Evolutionary conservation across 1,284 basidiomycete genomes (phyloP).

Genomic region (Irpex sp.): DNA sequence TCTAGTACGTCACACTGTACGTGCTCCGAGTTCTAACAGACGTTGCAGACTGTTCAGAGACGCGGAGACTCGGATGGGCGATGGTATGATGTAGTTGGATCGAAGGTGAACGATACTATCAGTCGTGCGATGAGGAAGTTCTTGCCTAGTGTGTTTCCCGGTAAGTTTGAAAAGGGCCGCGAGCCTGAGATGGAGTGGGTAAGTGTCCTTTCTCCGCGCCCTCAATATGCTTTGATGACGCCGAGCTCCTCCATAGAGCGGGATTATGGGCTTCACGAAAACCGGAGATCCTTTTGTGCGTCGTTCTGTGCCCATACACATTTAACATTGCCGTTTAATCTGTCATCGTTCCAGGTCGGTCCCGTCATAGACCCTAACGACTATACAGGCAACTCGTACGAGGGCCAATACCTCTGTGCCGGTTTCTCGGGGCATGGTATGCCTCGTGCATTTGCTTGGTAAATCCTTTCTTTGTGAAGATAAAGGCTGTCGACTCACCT

Average conservation of each 20-base stretch:
- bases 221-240: conserved; percentile 8
- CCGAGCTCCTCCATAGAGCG: conserved; percentile 49
- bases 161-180: conserved; percentile 39
- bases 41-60: too few species aligned
- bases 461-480: too few species aligned
- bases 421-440: conserved; percentile 82
- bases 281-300: conserved; percentile 66
- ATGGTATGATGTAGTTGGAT: conserved; percentile 59
- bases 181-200: conserved; percentile 79
- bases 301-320: conserved; percentile 4
- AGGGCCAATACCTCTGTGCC: conserved; percentile 70
- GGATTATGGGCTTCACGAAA: conserved; percentile 77
- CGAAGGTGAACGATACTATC: conserved; percentile 39
- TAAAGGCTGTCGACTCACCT: too few species aligned
- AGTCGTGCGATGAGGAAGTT: conserved; percentile 51
- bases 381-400: conserved; percentile 22
- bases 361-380: conserved; percentile 40
- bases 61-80: too few species aligned
- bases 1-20: too few species aligned
- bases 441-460: conserved; percentile 75
- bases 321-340: too few species aligned
- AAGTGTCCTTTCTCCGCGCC: conserved; percentile 4
- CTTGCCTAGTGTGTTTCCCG: conserved; percentile 57
- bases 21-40: too few species aligned
- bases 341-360: conserved; percentile 44